Percentiles rank a stretch among this genome's conserved stretches.
These are phyloP conservation scores for Kwoniella dejecticola DNA, from an alignment of 768 basidiomycete species.

Conservation along the genomic window DNA sequence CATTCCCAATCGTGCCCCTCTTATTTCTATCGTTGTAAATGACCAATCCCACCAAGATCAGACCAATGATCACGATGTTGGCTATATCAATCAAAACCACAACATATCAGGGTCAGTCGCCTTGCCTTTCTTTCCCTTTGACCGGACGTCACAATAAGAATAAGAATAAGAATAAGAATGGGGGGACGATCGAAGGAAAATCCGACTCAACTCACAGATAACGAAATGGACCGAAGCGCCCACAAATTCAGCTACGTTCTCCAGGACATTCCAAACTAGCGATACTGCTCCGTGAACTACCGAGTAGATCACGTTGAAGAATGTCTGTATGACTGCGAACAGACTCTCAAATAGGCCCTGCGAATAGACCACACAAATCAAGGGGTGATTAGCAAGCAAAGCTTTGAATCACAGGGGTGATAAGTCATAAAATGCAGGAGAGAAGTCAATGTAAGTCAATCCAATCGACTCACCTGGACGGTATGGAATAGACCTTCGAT, in stretches of 20 bases:
- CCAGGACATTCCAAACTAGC: conserved; percentile 31
- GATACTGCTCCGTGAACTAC: conserved; percentile 31
- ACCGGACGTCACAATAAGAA: too few species aligned
- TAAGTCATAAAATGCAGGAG: too few species aligned
- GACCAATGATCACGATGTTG: conserved; percentile 41
- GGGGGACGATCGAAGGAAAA: too few species aligned
- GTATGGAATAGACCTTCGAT: conserved; percentile 36
- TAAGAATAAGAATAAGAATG: too few species aligned
- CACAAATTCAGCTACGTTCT: conserved; percentile 34
- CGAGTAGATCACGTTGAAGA: conserved; percentile 38
- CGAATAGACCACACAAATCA: too few species aligned
- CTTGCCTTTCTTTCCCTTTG: too few species aligned
- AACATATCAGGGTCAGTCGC: too few species aligned
- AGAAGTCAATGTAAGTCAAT: background rate
- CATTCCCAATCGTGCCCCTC: conserved; percentile 20
- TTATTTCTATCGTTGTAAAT: conserved; percentile 43
- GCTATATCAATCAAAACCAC: conserved; percentile 17
- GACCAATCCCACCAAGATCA: conserved; percentile 29
- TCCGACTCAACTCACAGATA: conserved; percentile 41
- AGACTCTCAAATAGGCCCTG: conserved; percentile 42
- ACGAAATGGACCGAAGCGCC: conserved; percentile 42
- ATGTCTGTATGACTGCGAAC: conserved; percentile 36
- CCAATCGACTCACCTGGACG: conserved; percentile 30
- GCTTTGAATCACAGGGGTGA: too few species aligned
- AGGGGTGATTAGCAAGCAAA: too few species aligned